Base-by-base conservation (phyloP, 306 rosid genomes). In the Potentilla sterilis region DNA sequence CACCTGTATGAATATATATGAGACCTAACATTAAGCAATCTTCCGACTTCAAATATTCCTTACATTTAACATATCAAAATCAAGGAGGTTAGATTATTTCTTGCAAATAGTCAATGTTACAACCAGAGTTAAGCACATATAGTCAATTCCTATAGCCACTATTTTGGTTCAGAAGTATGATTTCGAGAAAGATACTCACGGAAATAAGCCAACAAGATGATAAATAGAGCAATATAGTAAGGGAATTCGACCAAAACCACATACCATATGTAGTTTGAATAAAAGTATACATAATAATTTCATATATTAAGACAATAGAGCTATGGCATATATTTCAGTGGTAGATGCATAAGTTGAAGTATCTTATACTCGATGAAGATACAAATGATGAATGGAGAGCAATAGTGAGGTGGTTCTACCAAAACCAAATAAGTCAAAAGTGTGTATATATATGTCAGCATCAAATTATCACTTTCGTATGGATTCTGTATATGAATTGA, bases 351-450 rank as follows among this genome's bases (percentile, higher is more conserved):
- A 28, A 8, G 11, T 22, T 58, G 37, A 58, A 58, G 37, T 0
- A 58, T 13, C 65, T 22, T 21, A 58, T 22, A 58, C 37, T 58
- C 38, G 2, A n/a, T 21, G 15, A 57, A 57, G 15, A 11, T 12
- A 37, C 41, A 5, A 14, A 15, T 1, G 15, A 28, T 24, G 10
- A 24, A 28, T 59, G 38, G 40, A 62, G 37, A 62, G 42, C 67
- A 32, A 61, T 13, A 32, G 41, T 13, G 37, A 57, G 15, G 15
- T 57, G 19, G 51, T 10, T 69, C 59, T 9, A 52, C 66, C 22
- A 52, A 4, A 72, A 41, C 40, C 51, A 73, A 57, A 57, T 73
- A 38, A 72, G 8, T 28, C 52, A 13, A 72, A 55, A 55, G 11
- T n/a, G 46, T 57, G n/a, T n/a, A n/a, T n/a, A n/a, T n/a, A 22